Conservation (phyloP, 345 rosid genomes). For the Atalantia buxifolia region DNA sequence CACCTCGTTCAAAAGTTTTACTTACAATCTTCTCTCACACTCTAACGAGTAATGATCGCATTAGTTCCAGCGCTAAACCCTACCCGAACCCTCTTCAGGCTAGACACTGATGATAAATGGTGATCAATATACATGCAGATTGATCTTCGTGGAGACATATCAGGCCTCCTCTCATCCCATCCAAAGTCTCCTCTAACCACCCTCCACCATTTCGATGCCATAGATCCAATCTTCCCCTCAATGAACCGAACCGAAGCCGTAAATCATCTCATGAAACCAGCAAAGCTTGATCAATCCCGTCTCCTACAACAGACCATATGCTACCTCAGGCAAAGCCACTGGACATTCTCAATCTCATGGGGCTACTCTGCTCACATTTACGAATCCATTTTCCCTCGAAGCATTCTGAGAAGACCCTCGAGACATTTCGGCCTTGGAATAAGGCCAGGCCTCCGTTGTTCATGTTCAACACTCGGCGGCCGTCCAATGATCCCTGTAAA, state of each 20-base stretch:
- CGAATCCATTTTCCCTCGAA: conserved; percentile 48
- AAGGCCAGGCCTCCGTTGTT: conserved; percentile 26
- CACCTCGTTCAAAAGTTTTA: too few relatives aligned
- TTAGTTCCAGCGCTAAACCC: too few relatives aligned
- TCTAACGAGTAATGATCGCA: too few relatives aligned
- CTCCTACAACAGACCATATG: conserved; percentile 64
- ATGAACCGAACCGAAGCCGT: conserved; percentile 43
- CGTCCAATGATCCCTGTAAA: conserved; percentile 39
- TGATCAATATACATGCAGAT: conserved; percentile 27
- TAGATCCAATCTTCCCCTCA: conserved; percentile 61
- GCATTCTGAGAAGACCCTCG: conserved; percentile 44
- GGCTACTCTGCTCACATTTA: conserved; percentile 61
- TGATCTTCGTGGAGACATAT: conserved; percentile 58
- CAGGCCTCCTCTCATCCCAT: conserved; percentile 69
- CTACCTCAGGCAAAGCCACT: conserved; percentile 44
- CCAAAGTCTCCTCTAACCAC: conserved; percentile 48
- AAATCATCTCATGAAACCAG: conserved; percentile 56
- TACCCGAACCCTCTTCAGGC: too few relatives aligned
- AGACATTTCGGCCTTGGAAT: conserved; percentile 55
- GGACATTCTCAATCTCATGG: conserved; percentile 70
- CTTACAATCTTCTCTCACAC: not conserved
- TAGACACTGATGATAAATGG: too few relatives aligned
- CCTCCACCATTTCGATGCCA: conserved; percentile 59
- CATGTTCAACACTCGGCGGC: conserved; percentile 52
- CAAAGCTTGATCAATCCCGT: conserved; percentile 47